These are phyloP conservation scores for Quercus variabilis DNA, from an alignment of 306 rosid species.

Conservation along the genomic window DNA sequence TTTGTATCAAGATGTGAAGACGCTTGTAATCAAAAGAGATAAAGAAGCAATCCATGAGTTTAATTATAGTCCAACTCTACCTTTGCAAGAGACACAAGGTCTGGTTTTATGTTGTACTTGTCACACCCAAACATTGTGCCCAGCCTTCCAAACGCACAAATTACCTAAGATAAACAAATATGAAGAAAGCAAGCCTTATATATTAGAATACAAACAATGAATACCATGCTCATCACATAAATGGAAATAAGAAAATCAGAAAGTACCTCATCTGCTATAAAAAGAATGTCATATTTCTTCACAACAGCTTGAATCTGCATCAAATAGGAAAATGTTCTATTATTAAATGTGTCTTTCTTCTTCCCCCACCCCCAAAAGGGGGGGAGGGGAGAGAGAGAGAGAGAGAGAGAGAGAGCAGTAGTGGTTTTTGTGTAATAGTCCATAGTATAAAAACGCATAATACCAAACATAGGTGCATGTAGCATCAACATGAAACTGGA, in stretches of 20 bases:
- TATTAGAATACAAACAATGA: conserved; percentile 12
- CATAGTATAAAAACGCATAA: background rate
- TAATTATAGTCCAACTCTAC: conserved; percentile 32
- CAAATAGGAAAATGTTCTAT: conserved; percentile 22
- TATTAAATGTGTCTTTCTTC: background rate
- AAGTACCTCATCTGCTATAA: conserved; percentile 89
- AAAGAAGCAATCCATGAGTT: background rate
- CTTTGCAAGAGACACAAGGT: conserved; percentile 90
- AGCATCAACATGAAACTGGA: background rate
- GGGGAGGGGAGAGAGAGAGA: background rate
- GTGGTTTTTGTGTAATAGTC: background rate
- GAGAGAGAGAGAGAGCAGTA: background rate
- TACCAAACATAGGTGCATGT: background rate
- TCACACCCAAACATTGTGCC: conserved; percentile 91
- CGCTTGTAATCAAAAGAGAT: too few relatives aligned
- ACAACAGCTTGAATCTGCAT: conserved; percentile 82
- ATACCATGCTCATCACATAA: background rate
- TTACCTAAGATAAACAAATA: conserved; percentile 53
- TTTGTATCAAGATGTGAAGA: background rate
- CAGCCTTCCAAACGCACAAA: conserved; percentile 96
- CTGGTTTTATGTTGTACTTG: conserved; percentile 87
- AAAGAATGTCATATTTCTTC: conserved; percentile 94
- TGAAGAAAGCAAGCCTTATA: conserved; percentile 13
- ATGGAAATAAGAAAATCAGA: conserved; percentile 17
- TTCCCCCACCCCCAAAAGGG: background rate